phyloP scores from a whole-genome alignment of 768 basidiomycete genomes.

The Trametes maxima region DNA sequence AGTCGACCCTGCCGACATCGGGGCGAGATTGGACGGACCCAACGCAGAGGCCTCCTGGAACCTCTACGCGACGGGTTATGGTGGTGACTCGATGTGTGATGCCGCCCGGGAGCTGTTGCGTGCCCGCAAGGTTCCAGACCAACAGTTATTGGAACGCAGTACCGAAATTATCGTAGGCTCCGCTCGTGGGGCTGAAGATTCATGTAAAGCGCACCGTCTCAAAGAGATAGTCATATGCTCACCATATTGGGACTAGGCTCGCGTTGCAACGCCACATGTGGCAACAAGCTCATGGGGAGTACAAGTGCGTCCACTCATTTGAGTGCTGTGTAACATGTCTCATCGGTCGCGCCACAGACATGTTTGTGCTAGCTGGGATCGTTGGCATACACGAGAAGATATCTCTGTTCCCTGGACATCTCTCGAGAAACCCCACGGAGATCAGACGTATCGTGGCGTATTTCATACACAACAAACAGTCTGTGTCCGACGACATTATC shows the following conservation, averaged over 20 bases:
- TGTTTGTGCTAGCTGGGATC: conserved; percentile 16
- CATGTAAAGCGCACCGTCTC: conserved; percentile 26
- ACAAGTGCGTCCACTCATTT: conserved; percentile 29
- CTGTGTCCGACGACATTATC: neutral
- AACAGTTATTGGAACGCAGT: neutral
- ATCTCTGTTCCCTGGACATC: conserved; percentile 9
- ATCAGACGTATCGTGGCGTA: neutral
- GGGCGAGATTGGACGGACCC: too few relatives aligned
- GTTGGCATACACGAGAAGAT: neutral
- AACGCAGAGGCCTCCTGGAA: too few relatives aligned
- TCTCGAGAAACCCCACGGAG: conserved; percentile 18
- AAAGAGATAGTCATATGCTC: neutral
- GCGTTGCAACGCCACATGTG: conserved; percentile 20
- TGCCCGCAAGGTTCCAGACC: neutral
- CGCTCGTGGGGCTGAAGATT: conserved; percentile 24
- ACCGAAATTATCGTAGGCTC: conserved; percentile 23
- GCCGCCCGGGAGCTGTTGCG: neutral
- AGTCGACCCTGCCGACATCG: too few relatives aligned
- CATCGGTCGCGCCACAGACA: conserved; percentile 13
- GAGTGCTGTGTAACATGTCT: neutral
- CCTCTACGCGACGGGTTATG: too few relatives aligned
- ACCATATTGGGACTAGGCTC: neutral
- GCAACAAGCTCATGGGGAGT: conserved; percentile 28
- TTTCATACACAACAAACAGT: neutral
- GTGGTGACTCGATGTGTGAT: neutral